phyloP scores from a whole-genome alignment of 768 basidiomycete genomes.

The Termitomyces sp. region DNA sequence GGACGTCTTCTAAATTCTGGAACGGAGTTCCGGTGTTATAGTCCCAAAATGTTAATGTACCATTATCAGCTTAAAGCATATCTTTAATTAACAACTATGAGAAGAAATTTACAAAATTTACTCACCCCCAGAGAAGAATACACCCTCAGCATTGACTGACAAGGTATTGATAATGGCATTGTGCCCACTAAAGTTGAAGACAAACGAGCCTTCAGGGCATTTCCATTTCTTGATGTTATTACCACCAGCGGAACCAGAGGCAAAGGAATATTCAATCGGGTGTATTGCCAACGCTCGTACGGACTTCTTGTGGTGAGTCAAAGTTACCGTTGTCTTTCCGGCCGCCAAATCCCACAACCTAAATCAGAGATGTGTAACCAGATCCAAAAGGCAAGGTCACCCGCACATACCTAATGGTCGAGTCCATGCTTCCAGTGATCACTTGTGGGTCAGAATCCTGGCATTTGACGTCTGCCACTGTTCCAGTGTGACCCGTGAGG shows the following conservation, averaged over 20 bases:
- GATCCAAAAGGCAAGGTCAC: not conserved
- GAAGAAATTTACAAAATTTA: constrained; percentile 1
- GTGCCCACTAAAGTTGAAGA: constrained; percentile 94
- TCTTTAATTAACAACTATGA: not conserved
- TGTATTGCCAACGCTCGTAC: constrained; percentile 93
- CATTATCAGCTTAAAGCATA: constrained; percentile 73
- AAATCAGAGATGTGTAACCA: not conserved
- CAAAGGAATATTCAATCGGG: constrained; percentile 95
- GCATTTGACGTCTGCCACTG: constrained; percentile 92
- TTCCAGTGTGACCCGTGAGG: constrained; percentile 88
- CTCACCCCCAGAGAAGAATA: constrained; percentile 94
- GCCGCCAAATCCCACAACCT: constrained; percentile 98
- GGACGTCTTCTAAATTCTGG: constrained; percentile 89
- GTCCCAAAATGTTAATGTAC: constrained; percentile 90
- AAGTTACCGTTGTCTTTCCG: constrained; percentile 91
- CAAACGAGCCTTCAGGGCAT: constrained; percentile 92
- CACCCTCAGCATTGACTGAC: constrained; percentile 91
- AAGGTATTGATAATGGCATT: constrained; percentile 97
- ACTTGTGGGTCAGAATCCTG: constrained; percentile 98
- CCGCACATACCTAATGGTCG: constrained; percentile 71
- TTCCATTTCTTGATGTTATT: constrained; percentile 99
- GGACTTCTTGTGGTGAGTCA: constrained; percentile 99
- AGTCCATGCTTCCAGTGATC: constrained; percentile 98
- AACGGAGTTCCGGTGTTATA: constrained; percentile 92
- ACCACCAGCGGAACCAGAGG: constrained; percentile 92